Evolutionary conservation across 1,139 yeast species (phyloP).

Genomic region (Lodderomyces orthopsilosis): DNA sequence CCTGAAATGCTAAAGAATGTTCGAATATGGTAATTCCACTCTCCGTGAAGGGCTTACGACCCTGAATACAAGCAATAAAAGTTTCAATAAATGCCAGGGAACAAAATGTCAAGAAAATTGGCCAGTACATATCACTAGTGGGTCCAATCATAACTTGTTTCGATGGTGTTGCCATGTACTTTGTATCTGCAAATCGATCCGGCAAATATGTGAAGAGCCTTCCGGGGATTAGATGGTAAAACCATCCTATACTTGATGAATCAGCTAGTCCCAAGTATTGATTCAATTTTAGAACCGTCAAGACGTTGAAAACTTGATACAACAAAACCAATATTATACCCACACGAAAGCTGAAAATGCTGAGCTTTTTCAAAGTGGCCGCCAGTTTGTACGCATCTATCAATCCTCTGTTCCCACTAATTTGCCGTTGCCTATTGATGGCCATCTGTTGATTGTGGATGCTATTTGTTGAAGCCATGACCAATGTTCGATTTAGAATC

Average conservation of each 20-base stretch:
- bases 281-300: constrained; percentile 35
- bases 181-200: constrained; percentile 20
- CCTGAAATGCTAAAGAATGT: constrained; percentile 72
- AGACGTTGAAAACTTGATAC: constrained; percentile 31
- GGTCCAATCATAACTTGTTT: constrained; percentile 46
- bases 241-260: constrained; percentile 20
- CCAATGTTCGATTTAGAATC: constrained; percentile 60
- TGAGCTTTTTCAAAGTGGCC: constrained; percentile 18
- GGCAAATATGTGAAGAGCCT: constrained; percentile 37
- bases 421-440: constrained; percentile 17
- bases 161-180: constrained; percentile 36
- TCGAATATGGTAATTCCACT: constrained; percentile 73
- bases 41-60: constrained; percentile 58
- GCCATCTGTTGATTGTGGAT: constrained; percentile 22
- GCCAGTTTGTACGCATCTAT: constrained; percentile 16
- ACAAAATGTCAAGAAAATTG: constrained; percentile 60
- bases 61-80: constrained; percentile 59
- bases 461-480: constrained; percentile 61
- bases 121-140: constrained; percentile 59
- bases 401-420: constrained; percentile 3
- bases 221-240: constrained; percentile 18
- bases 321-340: constrained; percentile 35
- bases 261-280: constrained; percentile 21
- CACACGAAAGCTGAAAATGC: constrained; percentile 33
- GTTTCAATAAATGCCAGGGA: constrained; percentile 69